phyloP scores from a whole-genome alignment of 305 asterid species.

The Ilex paraguariensis region DNA sequence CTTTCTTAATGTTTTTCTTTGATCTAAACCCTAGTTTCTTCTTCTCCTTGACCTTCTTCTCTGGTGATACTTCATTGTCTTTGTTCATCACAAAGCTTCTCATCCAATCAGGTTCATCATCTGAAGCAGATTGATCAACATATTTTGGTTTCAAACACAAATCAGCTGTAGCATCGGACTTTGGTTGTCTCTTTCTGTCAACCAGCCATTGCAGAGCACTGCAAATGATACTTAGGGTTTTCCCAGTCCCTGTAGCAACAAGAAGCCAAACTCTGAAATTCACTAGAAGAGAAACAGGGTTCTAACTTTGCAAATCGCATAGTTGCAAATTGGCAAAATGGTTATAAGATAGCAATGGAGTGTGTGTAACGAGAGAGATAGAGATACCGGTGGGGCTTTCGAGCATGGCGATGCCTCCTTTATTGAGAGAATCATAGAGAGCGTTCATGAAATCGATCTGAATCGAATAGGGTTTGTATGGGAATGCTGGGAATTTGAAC shows the following conservation, averaged over 20 bases:
- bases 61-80: constrained; percentile 27
- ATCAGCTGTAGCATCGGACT: constrained; percentile 11
- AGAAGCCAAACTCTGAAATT: background rate
- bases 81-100: constrained; percentile 49
- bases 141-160: constrained; percentile 19
- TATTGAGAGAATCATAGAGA: constrained; percentile 74
- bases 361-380: background rate
- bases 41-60: constrained; percentile 26
- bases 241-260: constrained; percentile 76
- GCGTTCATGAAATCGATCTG: constrained; percentile 96
- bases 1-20: constrained; percentile 21
- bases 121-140: constrained; percentile 33
- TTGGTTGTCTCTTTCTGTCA: constrained; percentile 47
- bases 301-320: background rate
- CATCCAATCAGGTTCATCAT: constrained; percentile 97
- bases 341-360: no score
- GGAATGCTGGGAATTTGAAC: constrained; percentile 64
- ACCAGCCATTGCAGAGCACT: constrained; percentile 97
- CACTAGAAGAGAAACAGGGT: background rate
- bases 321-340: background rate
- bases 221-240: constrained; percentile 92
- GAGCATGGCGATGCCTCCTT: constrained; percentile 94
- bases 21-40: constrained; percentile 19
- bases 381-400: constrained; percentile 91
- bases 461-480: constrained; percentile 76